phyloP scores from a whole-genome alignment of 768 basidiomycete species.

The Phanerodontia chrysosporium region DNA sequence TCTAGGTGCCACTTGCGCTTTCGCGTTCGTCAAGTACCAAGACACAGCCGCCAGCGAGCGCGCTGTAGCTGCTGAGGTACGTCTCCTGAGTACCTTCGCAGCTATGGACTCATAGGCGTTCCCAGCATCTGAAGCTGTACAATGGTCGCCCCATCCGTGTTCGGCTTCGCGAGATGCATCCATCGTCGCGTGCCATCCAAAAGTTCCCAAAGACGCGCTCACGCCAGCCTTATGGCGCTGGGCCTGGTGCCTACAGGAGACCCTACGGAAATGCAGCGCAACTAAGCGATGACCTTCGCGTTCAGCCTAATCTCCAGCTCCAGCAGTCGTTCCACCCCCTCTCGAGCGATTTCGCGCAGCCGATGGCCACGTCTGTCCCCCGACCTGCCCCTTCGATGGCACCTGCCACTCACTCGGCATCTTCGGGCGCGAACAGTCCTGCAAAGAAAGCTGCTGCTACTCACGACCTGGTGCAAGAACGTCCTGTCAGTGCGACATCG shows the following conservation, averaged over 20 bases:
- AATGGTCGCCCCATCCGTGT: conserved; percentile 73
- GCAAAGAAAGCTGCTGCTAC: background rate
- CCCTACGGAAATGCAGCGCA: background rate
- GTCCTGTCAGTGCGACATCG: conserved; percentile 27
- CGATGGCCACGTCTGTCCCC: conserved; percentile 6
- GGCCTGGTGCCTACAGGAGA: background rate
- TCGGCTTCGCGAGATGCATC: conserved; percentile 67
- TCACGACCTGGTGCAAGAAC: conserved; percentile 15
- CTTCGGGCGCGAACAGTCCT: background rate
- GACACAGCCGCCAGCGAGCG: conserved; percentile 59
- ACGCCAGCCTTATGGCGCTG: background rate
- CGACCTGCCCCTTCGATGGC: background rate
- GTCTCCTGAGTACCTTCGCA: conserved; percentile 4
- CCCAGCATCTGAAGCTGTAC: conserved; percentile 66
- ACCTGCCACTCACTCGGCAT: background rate
- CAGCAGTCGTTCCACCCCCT: conserved; percentile 14
- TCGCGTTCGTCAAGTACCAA: conserved; percentile 74
- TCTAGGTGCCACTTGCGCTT: conserved; percentile 38
- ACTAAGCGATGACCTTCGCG: background rate
- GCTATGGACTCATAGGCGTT: background rate
- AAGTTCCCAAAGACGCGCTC: conserved; percentile 26
- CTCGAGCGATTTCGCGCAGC: conserved; percentile 15
- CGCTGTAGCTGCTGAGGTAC: conserved; percentile 64
- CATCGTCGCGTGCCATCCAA: conserved; percentile 41
- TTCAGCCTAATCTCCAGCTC: background rate